Evolutionary conservation across 495 filamentous ascomycete species (phyloP).

Genomic region (Aspergillus biplanus): DNA sequence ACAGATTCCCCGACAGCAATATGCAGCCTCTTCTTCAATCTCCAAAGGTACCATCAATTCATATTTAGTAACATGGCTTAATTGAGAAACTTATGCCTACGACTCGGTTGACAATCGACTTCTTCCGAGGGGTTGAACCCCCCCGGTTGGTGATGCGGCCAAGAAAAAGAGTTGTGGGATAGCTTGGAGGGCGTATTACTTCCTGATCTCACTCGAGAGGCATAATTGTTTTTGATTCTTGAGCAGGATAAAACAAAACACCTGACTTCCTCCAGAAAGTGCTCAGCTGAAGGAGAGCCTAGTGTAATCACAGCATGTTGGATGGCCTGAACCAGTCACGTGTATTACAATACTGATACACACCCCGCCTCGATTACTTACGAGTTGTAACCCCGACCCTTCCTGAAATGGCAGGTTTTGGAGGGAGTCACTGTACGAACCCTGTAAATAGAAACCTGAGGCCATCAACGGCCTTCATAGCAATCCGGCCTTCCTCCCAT

Average conservation of each 20-base stretch:
- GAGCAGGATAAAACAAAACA: too few species aligned
- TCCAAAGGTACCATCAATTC: neutral
- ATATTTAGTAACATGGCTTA: neutral
- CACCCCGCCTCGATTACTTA: constrained; percentile 10
- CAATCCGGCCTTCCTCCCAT: neutral
- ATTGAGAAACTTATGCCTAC: constrained; percentile 9
- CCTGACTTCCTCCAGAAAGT: too few species aligned
- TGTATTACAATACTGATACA: constrained; percentile 24
- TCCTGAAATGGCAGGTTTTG: constrained; percentile 3
- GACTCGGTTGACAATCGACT: constrained; percentile 3
- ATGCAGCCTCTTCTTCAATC: neutral
- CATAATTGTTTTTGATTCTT: too few species aligned
- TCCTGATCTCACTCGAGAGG: too few species aligned
- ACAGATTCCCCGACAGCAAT: neutral
- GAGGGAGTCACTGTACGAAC: constrained; percentile 7
- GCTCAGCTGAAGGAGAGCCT: neutral
- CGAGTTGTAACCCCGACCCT: neutral
- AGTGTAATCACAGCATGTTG: constrained; percentile 2
- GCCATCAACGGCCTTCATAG: constrained; percentile 10
- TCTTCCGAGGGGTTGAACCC: neutral
- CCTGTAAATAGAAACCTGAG: constrained; percentile 22
- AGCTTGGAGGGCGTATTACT: too few species aligned
- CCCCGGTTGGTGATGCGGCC: too few species aligned
- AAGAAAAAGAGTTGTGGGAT: too few species aligned
- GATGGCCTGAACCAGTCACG: constrained; percentile 24